Conservation (phyloP, 345 rosid species). For the Passiflora organensis region DNA sequence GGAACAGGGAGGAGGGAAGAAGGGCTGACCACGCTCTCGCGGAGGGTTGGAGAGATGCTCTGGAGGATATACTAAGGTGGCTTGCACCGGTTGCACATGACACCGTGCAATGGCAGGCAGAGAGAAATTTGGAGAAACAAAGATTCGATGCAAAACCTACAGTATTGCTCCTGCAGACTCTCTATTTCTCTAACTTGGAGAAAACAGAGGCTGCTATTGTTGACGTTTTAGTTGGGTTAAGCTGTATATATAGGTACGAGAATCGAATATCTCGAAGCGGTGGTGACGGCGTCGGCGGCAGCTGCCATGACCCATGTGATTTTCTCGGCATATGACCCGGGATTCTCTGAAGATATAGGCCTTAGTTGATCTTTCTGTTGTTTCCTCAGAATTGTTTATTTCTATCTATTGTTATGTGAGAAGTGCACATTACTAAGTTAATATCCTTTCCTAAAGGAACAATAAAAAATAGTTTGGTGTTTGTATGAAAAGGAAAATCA, state of each 20-base stretch:
- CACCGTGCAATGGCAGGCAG: constrained; percentile 49
- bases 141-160: constrained; percentile 31
- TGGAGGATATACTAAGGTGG: constrained; percentile 43
- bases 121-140: constrained; percentile 44
- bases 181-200: constrained; percentile 48
- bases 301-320: neutral
- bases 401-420: too few species aligned
- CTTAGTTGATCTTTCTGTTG: too few species aligned
- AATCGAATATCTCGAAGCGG: constrained; percentile 5
- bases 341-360: too few species aligned
- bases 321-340: too few species aligned
- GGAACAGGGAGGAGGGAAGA: neutral
- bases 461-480: too few species aligned
- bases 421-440: too few species aligned
- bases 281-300: neutral
- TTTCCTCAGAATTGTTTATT: too few species aligned
- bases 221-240: constrained; percentile 52
- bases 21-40: constrained; percentile 14
- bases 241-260: constrained; percentile 35
- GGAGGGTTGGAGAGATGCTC: constrained; percentile 38
- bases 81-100: constrained; percentile 45
- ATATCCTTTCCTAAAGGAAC: too few species aligned
- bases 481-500: neutral
- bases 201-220: constrained; percentile 54
- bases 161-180: constrained; percentile 42